A percentile compares a stretch with the other conserved stretches of the same genome.
Evolutionary conservation across 345 rosid genomes (phyloP).

Genomic region (Gossypium raimondii): DNA sequence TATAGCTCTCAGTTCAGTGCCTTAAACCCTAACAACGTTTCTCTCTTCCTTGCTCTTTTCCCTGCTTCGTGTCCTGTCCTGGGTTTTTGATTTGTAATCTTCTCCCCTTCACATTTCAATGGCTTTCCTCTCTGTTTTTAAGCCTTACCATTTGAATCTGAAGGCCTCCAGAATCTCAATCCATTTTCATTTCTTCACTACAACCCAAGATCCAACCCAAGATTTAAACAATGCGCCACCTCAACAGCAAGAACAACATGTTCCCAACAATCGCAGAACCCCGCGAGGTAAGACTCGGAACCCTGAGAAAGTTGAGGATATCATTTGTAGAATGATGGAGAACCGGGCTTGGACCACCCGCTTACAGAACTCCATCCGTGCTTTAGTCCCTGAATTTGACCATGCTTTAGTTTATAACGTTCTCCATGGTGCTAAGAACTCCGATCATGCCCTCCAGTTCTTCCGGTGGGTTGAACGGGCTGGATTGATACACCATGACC

Average conservation of each 20-base stretch:
- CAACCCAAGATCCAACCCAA: constrained; percentile 27
- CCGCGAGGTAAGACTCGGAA: constrained; percentile 40
- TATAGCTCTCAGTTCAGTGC: neutral
- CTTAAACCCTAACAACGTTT: constrained; percentile 13
- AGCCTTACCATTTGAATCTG: constrained; percentile 27
- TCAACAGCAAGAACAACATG: constrained; percentile 13
- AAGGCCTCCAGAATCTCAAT: constrained; percentile 32
- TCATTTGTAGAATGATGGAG: constrained; percentile 84
- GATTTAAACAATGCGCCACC: neutral
- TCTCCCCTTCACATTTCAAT: constrained; percentile 23
- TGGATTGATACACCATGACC: constrained; percentile 68
- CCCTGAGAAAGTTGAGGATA: constrained; percentile 68
- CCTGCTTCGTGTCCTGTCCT: neutral
- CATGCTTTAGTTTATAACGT: constrained; percentile 75
- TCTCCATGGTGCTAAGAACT: constrained; percentile 57
- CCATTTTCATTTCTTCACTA: constrained; percentile 38
- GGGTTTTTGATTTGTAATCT: neutral
- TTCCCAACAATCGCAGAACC: constrained; percentile 22
- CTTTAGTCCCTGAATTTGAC: constrained; percentile 71
- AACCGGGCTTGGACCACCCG: constrained; percentile 86
- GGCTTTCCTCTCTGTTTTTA: constrained; percentile 44
- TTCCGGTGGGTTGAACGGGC: constrained; percentile 92
- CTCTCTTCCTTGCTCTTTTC: neutral
- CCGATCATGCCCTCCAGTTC: constrained; percentile 91
- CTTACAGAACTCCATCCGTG: constrained; percentile 81